Conservation (phyloP, 345 rosid species). For the Populus davidiana region DNA sequence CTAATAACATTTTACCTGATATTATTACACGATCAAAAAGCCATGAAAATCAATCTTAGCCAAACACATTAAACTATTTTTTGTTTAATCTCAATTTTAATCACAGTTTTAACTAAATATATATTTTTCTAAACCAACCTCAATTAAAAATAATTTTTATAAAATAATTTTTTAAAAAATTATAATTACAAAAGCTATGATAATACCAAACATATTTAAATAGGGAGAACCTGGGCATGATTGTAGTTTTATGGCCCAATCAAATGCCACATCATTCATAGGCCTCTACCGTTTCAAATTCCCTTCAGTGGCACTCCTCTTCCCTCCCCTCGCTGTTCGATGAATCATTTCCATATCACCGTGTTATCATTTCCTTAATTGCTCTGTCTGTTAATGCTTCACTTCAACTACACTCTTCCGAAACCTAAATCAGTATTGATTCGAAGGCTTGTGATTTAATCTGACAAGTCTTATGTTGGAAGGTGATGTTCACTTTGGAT, state of each 20-base stretch:
- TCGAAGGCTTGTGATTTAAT: not conserved
- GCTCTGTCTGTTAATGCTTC: constrained; percentile 11
- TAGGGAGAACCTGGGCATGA: not conserved
- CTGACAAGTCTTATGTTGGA: not conserved
- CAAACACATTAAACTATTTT: too few relatives aligned
- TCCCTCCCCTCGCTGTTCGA: not conserved
- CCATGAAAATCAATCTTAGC: too few relatives aligned
- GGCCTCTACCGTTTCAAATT: constrained; percentile 10
- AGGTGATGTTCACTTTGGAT: not conserved
- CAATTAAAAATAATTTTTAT: too few relatives aligned
- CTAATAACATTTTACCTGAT: accelerated
- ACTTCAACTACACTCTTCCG: constrained; percentile 32
- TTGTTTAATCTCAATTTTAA: too few relatives aligned
- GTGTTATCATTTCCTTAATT: not conserved
- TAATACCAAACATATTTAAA: too few relatives aligned
- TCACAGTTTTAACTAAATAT: too few relatives aligned
- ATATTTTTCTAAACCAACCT: too few relatives aligned
- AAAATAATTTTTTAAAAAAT: too few relatives aligned
- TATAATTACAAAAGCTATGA: too few relatives aligned
- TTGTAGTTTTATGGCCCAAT: constrained; percentile 14
- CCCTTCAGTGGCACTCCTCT: not conserved
- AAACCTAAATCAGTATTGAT: constrained; percentile 1
- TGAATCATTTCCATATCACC: not conserved
- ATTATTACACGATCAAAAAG: too few relatives aligned
- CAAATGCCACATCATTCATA: constrained; percentile 2